Evolutionary conservation across 768 basidiomycete species (phyloP).

Genomic region (Mrakia blollopis): DNA sequence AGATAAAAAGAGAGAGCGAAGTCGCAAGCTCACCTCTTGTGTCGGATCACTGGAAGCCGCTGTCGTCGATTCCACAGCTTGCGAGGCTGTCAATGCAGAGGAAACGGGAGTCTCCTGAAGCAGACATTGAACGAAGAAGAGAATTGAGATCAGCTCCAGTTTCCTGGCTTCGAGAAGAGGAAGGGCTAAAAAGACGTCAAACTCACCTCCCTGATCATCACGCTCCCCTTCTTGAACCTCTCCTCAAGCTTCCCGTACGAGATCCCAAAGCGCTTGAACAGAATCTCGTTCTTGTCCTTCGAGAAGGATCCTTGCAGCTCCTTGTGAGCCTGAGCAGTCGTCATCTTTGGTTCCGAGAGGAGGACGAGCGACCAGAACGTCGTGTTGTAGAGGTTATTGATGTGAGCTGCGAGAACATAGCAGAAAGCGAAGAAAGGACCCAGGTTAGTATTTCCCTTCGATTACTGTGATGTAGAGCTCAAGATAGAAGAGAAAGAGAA

Average conservation of each 20-base stretch:
- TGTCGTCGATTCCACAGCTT: not conserved
- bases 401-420: constrained; percentile 63
- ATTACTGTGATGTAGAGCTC: too few relatives aligned
- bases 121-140: not conserved
- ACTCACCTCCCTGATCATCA: constrained; percentile 62
- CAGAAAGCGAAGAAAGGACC: not conserved
- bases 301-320: constrained; percentile 73
- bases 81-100: not conserved
- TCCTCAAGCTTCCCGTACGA: constrained; percentile 77
- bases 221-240: constrained; percentile 77
- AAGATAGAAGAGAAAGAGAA: not conserved
- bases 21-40: not conserved
- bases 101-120: not conserved
- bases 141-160: not conserved
- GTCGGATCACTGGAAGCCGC: not conserved
- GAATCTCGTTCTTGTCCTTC: constrained; percentile 82
- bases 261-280: constrained; percentile 72
- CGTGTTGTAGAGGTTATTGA: constrained; percentile 97
- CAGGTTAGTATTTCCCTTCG: too few relatives aligned
- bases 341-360: constrained; percentile 44
- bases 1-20: not conserved
- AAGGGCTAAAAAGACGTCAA: not conserved
- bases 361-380: constrained; percentile 88
- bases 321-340: constrained; percentile 26
- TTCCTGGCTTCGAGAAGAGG: not conserved